phyloP scores from a whole-genome alignment of 1,139 yeast genomes.

The Saccharomyces hybrid region DNA sequence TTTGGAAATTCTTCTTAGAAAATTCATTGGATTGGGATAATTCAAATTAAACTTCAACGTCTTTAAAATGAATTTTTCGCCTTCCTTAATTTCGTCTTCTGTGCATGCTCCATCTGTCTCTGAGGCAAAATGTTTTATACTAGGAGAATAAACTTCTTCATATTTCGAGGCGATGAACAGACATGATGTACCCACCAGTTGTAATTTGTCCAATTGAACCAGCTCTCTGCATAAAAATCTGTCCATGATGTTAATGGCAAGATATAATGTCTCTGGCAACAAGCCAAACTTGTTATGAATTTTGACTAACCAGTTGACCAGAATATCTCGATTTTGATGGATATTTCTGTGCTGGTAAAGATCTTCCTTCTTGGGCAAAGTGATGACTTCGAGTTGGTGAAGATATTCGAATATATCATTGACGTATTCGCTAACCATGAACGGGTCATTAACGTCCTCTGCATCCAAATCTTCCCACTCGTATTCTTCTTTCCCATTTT shows the following conservation, averaged over 20 bases:
- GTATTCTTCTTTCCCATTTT: constrained; percentile 34
- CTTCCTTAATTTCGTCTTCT: constrained; percentile 78
- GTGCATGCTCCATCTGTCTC: constrained; percentile 73
- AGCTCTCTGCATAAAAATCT: constrained; percentile 74
- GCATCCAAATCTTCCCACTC: constrained; percentile 90
- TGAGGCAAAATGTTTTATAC: constrained; percentile 79
- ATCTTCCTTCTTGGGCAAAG: constrained; percentile 73
- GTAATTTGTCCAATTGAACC: constrained; percentile 78
- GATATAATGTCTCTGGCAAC: constrained; percentile 81
- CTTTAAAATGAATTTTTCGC: constrained; percentile 75
- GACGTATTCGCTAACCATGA: constrained; percentile 92
- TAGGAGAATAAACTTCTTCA: constrained; percentile 90
- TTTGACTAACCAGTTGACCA: constrained; percentile 93
- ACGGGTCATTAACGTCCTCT: constrained; percentile 85
- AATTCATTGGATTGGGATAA: constrained; percentile 92
- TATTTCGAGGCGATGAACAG: constrained; percentile 90
- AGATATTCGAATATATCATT: constrained; percentile 77
- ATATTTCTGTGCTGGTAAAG: constrained; percentile 67
- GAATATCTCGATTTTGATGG: constrained; percentile 74
- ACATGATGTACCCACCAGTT: constrained; percentile 83
- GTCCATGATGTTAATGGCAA: constrained; percentile 87
- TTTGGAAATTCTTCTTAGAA: constrained; percentile 81
- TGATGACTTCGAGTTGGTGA: constrained; percentile 63
- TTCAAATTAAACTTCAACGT: constrained; percentile 71
- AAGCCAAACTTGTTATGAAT: constrained; percentile 82